Percentiles rank a stretch among this genome's conserved stretches.
phyloP scores from a whole-genome alignment of 2,329 filamentous ascomycete genomes.

The Pseudonectria foliicola region DNA sequence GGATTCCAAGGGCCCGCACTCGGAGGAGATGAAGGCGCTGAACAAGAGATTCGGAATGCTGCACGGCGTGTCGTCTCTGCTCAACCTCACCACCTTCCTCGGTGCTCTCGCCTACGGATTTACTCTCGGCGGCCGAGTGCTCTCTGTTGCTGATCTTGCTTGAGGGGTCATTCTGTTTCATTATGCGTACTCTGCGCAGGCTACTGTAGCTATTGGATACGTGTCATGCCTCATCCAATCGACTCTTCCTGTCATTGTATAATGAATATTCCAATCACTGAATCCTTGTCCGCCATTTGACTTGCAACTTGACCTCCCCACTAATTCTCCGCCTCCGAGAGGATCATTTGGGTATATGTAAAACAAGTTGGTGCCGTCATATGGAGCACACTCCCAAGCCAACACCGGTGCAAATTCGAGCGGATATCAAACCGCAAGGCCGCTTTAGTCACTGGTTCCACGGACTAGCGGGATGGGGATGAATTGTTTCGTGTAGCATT shows the following conservation, averaged over 20 bases:
- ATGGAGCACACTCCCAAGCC: too few species aligned
- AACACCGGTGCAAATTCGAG: too few species aligned
- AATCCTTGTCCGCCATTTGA: conserved; percentile 1
- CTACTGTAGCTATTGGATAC: too few species aligned
- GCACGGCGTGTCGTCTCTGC: conserved; percentile 72
- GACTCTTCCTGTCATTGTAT: background rate
- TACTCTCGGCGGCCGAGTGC: conserved; percentile 58
- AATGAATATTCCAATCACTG: too few species aligned
- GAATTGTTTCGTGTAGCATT: too few species aligned
- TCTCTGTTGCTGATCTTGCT: conserved; percentile 30
- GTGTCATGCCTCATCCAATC: conserved; percentile 1
- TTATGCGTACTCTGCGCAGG: background rate
- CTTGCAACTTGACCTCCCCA: background rate
- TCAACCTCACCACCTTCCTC: conserved; percentile 67
- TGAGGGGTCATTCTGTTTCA: conserved; percentile 4
- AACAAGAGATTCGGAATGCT: conserved; percentile 73
- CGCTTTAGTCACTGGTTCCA: too few species aligned
- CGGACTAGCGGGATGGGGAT: too few species aligned
- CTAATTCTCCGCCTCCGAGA: too few species aligned
- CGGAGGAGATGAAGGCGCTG: conserved; percentile 71
- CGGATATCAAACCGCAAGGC: too few species aligned
- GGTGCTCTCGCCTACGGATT: conserved; percentile 72
- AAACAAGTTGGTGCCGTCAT: too few species aligned
- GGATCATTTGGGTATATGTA: too few species aligned
- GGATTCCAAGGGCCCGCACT: conserved; percentile 72